Percentiles rank a stretch among this genome's conserved stretches.
These are phyloP conservation scores for Fusarium sp. DNA, from an alignment of 2,329 filamentous ascomycete species.

Conservation along the genomic window DNA sequence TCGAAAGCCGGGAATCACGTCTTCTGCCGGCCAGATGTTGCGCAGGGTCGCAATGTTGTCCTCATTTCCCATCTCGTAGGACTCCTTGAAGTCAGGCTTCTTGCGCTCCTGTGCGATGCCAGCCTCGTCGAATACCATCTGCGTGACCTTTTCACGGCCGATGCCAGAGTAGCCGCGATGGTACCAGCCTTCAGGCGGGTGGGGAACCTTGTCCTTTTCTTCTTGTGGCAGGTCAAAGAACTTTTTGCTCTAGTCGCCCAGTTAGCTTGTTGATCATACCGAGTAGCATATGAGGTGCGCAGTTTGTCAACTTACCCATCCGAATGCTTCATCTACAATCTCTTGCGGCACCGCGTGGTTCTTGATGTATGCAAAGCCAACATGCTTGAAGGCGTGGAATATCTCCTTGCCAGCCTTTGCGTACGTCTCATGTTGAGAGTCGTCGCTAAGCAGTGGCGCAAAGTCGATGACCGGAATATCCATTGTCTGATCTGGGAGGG, in stretches of 20 bases:
- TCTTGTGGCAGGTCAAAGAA: slow-evolving; percentile 48
- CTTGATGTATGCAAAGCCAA: slow-evolving; percentile 51
- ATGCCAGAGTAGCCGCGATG: slow-evolving; percentile 51
- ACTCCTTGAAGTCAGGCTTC: slow-evolving; percentile 55
- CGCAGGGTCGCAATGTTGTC: slow-evolving; percentile 30
- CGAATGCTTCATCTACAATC: slow-evolving; percentile 54
- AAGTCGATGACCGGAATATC: slow-evolving; percentile 42
- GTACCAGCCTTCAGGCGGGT: slow-evolving; percentile 47
- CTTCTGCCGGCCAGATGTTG: slow-evolving; percentile 41
- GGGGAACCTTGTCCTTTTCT: slow-evolving; percentile 47
- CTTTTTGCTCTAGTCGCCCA: slow-evolving; percentile 38
- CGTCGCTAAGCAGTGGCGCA: slow-evolving; percentile 17
- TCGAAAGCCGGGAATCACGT: slow-evolving; percentile 36
- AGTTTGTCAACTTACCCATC: slow-evolving; percentile 42
- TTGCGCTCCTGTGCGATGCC: slow-evolving; percentile 40
- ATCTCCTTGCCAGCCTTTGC: slow-evolving; percentile 31
- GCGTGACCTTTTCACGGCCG: slow-evolving; percentile 49
- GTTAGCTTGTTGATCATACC: not conserved
- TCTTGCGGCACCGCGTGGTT: slow-evolving; percentile 52
- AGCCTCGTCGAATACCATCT: slow-evolving; percentile 47
- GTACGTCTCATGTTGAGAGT: slow-evolving; percentile 8
- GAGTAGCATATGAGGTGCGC: not conserved
- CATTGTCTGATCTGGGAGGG: not conserved
- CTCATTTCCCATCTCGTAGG: slow-evolving; percentile 51
- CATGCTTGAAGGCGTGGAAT: slow-evolving; percentile 47